Evolutionary conservation across 2,329 filamentous ascomycete genomes (phyloP).

Genomic region (Dactylellina parvicollis): DNA sequence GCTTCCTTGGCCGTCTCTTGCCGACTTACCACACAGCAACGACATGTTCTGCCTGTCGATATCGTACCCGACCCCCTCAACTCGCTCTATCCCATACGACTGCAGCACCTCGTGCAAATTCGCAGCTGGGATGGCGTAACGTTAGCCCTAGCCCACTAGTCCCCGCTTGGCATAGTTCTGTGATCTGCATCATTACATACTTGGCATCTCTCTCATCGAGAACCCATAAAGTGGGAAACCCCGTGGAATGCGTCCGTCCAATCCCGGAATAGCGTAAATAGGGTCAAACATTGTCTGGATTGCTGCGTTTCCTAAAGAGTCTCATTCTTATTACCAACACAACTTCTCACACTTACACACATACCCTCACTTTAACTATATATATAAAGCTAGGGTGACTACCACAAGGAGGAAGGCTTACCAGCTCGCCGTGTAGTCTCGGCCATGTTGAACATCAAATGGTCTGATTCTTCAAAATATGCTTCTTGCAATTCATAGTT

Average conservation of each 20-base stretch:
- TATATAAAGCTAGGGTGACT: too few relatives aligned
- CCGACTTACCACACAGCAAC: slow-evolving; percentile 38
- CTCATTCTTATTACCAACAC: background rate
- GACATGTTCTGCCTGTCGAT: slow-evolving; percentile 43
- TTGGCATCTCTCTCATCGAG: slow-evolving; percentile 49
- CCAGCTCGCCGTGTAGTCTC: slow-evolving; percentile 40
- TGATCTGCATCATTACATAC: slow-evolving; percentile 5
- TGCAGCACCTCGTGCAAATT: slow-evolving; percentile 36
- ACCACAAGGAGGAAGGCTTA: too few relatives aligned
- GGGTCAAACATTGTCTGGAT: slow-evolving; percentile 50
- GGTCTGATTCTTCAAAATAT: slow-evolving; percentile 30
- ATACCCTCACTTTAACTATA: background rate
- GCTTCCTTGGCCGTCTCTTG: background rate
- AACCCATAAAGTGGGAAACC: slow-evolving; percentile 47
- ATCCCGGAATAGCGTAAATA: slow-evolving; percentile 29
- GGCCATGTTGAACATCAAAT: slow-evolving; percentile 40
- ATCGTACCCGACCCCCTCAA: slow-evolving; percentile 42
- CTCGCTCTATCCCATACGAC: slow-evolving; percentile 31
- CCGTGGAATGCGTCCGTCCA: slow-evolving; percentile 38
- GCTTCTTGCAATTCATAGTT: slow-evolving; percentile 34
- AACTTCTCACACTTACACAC: background rate
- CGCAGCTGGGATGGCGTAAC: slow-evolving; percentile 1
- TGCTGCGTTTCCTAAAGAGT: slow-evolving; percentile 36
- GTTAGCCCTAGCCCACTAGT: background rate
- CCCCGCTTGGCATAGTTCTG: background rate